Base-by-base conservation (phyloP, 805 yeast species). In the Teunomyces funiuensis region DNA sequence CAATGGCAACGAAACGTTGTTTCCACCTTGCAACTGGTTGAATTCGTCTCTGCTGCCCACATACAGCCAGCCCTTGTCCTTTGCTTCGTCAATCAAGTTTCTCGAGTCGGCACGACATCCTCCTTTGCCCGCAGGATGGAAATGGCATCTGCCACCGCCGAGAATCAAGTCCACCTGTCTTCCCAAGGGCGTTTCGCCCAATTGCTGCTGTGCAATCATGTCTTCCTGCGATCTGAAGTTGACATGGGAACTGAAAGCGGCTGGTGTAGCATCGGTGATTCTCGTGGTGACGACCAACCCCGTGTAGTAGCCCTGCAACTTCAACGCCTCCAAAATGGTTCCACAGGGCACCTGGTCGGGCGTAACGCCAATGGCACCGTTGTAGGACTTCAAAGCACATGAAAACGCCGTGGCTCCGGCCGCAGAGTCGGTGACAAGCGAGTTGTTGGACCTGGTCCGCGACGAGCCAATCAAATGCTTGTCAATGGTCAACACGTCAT, bases 321-420 rank as follows among this genome's bases (percentile, higher is more conserved):
- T 89, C 54, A 91, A 82, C 1, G 95, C 95, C 64, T 90, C 98
- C 50, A 90, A 68, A 29, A 90, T 65, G 2, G 96, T 88, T 5
- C 96, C 97, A 58, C 95, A 85, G 5, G 97, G 95, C n/a, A 55
- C 51, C 36, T 74, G 69, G 23, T 71, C 64, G 1, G 88, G 79
- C 45, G 76, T 76, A 11, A 90, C 96, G n/a, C 88, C 95, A 59
- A 90, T 85, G 9, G 96, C 97, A 11, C 95, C 93, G 60, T 90
- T 90, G 65, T 87, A 88, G 4, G 89, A 69, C 67, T 90, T 90
- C 53, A 80, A 56, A 5, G 82, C 91, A 62, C 96, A 88, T 0
- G 95, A 74, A 55, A 89, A 90, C 1, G 96, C 97, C 10, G 96
- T 88, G 11, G 97, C 98, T 11, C 97, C 97, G 2, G 98, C 98